A percentile compares a stretch with the other conserved stretches of the same genome.
Evolutionary conservation across 768 basidiomycete species (phyloP).

Genomic region (Hydnum rufescens): DNA sequence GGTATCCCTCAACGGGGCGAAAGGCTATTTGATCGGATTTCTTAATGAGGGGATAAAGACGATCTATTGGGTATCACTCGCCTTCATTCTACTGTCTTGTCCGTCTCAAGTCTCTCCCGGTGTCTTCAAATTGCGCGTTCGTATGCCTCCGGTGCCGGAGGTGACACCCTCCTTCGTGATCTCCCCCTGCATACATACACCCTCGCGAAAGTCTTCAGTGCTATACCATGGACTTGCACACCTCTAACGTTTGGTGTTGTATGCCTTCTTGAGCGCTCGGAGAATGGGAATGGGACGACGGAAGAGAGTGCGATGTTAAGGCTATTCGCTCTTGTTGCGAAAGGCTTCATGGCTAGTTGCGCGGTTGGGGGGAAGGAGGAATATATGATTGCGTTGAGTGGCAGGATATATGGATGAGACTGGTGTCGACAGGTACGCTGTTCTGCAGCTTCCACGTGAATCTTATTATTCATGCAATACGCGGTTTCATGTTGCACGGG

Average conservation of each 20-base stretch:
- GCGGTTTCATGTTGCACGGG: conserved; percentile 13
- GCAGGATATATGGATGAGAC: conserved; percentile 74
- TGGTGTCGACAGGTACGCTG: conserved; percentile 32
- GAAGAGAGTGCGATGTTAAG: conserved; percentile 36
- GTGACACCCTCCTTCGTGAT: conserved; percentile 29
- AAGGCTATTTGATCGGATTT: conserved; percentile 42
- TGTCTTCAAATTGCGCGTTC: conserved; percentile 45
- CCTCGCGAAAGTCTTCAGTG: conserved; percentile 45
- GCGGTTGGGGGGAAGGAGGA: conserved; percentile 46
- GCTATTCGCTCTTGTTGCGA: conserved; percentile 46
- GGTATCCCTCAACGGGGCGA: conserved; percentile 36
- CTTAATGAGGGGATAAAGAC: conserved; percentile 40
- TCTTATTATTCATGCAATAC: conserved; percentile 3
- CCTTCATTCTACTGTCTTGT: conserved; percentile 38
- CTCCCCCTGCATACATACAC: conserved; percentile 42
- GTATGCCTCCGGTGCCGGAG: conserved; percentile 27
- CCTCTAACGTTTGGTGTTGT: conserved; percentile 45
- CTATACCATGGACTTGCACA: no score
- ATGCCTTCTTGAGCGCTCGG: conserved; percentile 35
- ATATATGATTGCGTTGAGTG: conserved; percentile 53
- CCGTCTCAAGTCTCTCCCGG: conserved; percentile 37
- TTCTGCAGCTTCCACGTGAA: not conserved
- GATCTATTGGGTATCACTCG: conserved; percentile 61
- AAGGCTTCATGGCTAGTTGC: conserved; percentile 50
- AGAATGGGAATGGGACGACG: conserved; percentile 30